Conservation (phyloP, 352 stramenopile species). For the Hyaloperonospora arabidopsidis region DNA sequence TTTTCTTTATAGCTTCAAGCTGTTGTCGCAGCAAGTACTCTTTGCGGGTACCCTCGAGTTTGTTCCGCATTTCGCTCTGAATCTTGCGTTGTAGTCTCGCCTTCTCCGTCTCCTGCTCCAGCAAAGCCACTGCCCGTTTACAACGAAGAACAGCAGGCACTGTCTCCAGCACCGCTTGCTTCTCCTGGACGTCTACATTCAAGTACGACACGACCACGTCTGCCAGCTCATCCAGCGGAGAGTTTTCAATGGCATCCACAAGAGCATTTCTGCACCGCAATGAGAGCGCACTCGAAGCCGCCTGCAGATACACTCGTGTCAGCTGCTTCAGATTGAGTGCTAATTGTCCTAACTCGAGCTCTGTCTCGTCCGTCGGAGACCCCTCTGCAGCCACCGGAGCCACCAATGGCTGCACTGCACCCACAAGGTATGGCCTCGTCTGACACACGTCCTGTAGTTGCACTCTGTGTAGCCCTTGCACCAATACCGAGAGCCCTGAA, state of each 20-base stretch:
- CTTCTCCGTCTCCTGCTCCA: conserved; percentile 58
- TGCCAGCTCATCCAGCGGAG: conserved; percentile 50
- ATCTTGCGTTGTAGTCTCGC: conserved; percentile 58
- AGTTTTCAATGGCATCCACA: conserved; percentile 56
- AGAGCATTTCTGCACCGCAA: conserved; percentile 49
- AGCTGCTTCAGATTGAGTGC: conserved; percentile 51
- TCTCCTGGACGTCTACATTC: conserved; percentile 41
- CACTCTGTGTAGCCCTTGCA: conserved; percentile 54
- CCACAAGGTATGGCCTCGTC: conserved; percentile 52
- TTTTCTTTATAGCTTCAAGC: conserved; percentile 98
- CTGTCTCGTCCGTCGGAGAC: conserved; percentile 11
- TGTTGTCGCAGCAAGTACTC: conserved; percentile 97
- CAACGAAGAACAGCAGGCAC: conserved; percentile 37
- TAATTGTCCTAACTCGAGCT: conserved; percentile 34
- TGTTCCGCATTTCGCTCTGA: conserved; percentile 60
- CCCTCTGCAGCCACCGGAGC: conserved; percentile 14
- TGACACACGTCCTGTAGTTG: conserved; percentile 40
- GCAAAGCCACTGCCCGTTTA: conserved; percentile 38
- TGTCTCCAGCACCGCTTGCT: conserved; percentile 54
- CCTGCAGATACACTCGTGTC: conserved; percentile 58
- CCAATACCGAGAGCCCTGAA: conserved; percentile 53
- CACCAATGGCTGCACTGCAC: conserved; percentile 33
- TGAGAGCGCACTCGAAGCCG: conserved; percentile 50
- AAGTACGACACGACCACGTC: conserved; percentile 69
- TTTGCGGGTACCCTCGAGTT: conserved; percentile 14